Percentiles rank a stretch among this genome's conserved stretches.
Evolutionary conservation across 371 early-diverging fungal species (phyloP).

Genomic region (Mortierella sp.): DNA sequence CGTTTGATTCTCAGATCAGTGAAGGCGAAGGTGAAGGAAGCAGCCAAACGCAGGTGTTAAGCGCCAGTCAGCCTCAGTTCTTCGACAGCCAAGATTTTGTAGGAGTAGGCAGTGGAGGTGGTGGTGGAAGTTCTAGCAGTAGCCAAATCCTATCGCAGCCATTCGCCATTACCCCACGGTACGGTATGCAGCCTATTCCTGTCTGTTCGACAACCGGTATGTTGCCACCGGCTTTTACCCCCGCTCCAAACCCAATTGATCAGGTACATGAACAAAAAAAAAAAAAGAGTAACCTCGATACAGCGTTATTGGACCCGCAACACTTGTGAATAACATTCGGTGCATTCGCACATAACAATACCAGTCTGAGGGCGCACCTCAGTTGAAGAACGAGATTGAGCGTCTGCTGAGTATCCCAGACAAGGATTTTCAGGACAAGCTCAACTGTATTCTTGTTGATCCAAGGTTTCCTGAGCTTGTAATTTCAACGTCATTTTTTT

Average conservation of each 20-base stretch:
- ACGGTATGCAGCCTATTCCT: conserved; percentile 12
- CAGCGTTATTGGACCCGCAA: no score
- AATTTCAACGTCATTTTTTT: not conserved
- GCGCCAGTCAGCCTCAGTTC: not conserved
- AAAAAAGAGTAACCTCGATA: not conserved
- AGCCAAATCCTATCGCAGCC: not conserved
- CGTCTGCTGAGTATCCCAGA: conserved; percentile 2
- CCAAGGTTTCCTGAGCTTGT: conserved; percentile 12
- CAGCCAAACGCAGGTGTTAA: not conserved
- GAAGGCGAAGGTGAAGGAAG: not conserved
- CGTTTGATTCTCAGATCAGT: not conserved
- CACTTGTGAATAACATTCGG: no score
- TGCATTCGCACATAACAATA: no score
- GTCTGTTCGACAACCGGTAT: not conserved
- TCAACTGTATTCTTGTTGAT: conserved; percentile 14
- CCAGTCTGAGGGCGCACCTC: not conserved
- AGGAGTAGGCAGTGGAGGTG: not conserved
- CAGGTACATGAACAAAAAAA: not conserved
- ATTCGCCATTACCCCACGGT: conserved; percentile 5
- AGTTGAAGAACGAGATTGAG: not conserved
- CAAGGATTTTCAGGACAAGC: conserved; percentile 8
- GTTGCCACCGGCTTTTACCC: not conserved
- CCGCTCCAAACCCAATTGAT: not conserved
- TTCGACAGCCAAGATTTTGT: not conserved
- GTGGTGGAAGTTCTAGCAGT: not conserved